Percentiles rank a stretch among this genome's conserved stretches.
These are phyloP conservation scores for Podospora pseudocomata DNA, from an alignment of 495 filamentous ascomycete species.

Conservation along the genomic window DNA sequence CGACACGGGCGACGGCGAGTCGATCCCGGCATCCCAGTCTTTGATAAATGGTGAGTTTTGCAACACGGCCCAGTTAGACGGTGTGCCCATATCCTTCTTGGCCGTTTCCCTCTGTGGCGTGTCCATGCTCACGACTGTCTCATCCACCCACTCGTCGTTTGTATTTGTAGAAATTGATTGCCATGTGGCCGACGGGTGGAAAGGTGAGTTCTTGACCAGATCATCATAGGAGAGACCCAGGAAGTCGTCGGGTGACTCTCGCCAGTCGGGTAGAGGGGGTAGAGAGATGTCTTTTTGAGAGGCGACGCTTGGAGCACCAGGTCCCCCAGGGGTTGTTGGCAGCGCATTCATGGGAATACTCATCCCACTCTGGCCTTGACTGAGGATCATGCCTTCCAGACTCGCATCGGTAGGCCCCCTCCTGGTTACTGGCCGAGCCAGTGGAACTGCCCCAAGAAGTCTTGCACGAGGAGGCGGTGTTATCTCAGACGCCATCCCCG, in stretches of 20 bases:
- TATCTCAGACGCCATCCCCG: neutral
- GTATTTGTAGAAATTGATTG: constrained; percentile 14
- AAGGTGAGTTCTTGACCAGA: constrained; percentile 21
- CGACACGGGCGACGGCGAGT: neutral
- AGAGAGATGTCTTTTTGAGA: neutral
- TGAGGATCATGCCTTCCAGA: constrained; percentile 1
- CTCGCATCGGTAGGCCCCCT: constrained; percentile 10
- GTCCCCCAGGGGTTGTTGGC: neutral
- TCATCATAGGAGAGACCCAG: constrained; percentile 37
- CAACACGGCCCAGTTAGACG: constrained; percentile 21
- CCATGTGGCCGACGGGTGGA: constrained; percentile 25
- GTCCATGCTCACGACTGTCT: constrained; percentile 19
- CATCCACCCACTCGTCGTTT: constrained; percentile 19
- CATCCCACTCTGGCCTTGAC: neutral
- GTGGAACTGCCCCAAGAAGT: neutral
- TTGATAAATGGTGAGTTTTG: constrained; percentile 21
- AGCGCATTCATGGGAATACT: neutral
- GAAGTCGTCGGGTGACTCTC: constrained; percentile 18
- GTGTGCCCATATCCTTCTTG: neutral
- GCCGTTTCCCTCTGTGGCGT: neutral
- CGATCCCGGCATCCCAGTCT: constrained; percentile 9
- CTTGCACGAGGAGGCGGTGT: constrained; percentile 8
- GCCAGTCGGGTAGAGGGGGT: constrained; percentile 4
- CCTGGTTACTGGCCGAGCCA: constrained; percentile 17
- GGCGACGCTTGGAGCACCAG: neutral